These are phyloP conservation scores for Teunomyces pallodes DNA, from an alignment of 805 yeast genomes.

Conservation along the genomic window DNA sequence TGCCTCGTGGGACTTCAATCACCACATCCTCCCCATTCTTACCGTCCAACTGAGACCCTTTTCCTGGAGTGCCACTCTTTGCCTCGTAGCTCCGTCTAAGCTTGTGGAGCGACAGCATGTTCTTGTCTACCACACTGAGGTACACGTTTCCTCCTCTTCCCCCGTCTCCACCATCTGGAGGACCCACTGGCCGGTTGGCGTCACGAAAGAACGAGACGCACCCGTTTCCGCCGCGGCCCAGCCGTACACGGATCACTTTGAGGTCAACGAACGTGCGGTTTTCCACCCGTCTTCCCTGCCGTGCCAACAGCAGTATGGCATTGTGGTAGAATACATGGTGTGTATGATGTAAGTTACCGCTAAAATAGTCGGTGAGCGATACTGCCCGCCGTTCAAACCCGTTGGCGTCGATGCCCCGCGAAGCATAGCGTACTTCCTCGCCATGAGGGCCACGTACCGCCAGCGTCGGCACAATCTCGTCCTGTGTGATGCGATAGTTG, in stretches of 20 bases:
- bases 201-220: conserved; percentile 82
- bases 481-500: background rate
- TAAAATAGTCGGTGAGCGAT: conserved; percentile 37
- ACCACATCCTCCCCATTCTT: conserved; percentile 74
- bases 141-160: conserved; percentile 89
- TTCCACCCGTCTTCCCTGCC: conserved; percentile 33
- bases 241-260: conserved; percentile 58
- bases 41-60: conserved; percentile 81
- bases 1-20: conserved; percentile 89
- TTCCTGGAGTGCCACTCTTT: conserved; percentile 68
- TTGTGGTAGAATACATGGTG: conserved; percentile 34
- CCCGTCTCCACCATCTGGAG: conserved; percentile 99
- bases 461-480: background rate
- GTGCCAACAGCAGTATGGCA: conserved; percentile 20
- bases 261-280: conserved; percentile 54
- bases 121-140: conserved; percentile 68
- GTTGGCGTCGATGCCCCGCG: conserved; percentile 17
- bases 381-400: conserved; percentile 16
- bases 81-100: conserved; percentile 69
- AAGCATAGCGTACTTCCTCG: conserved; percentile 10
- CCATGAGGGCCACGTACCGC: background rate
- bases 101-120: conserved; percentile 68
- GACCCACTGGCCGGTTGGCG: conserved; percentile 81
- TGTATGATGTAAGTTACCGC: conserved; percentile 39
- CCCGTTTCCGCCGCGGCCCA: conserved; percentile 92